Evolutionary conservation across 345 rosid genomes (phyloP).

Genomic region (Hibiscus mutabilis): DNA sequence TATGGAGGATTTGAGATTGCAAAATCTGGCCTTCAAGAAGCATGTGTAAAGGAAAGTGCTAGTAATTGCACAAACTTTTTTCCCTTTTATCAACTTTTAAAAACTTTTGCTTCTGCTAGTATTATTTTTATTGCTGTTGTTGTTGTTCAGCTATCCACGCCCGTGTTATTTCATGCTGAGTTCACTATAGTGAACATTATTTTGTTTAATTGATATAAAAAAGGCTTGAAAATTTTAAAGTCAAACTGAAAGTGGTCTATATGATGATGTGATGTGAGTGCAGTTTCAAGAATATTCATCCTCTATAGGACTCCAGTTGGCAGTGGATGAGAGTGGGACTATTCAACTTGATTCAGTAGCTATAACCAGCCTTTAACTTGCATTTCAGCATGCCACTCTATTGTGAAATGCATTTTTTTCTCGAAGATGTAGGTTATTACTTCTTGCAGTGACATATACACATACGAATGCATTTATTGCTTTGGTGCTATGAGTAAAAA

Average conservation of each 20-base stretch:
- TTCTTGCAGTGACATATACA: not conserved
- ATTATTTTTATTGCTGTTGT: not conserved
- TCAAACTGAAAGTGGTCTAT: not conserved
- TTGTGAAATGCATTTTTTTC: not conserved
- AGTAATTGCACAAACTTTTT: not conserved
- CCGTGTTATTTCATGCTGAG: not conserved
- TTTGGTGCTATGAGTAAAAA: not conserved
- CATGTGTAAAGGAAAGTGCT: not conserved
- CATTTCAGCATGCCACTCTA: not conserved
- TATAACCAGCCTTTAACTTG: not conserved
- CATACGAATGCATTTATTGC: not conserved
- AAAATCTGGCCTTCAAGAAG: not conserved
- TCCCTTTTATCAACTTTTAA: not conserved
- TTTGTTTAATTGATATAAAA: not conserved
- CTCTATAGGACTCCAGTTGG: constrained; percentile 16
- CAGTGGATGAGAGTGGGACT: not conserved
- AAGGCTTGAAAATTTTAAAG: not conserved
- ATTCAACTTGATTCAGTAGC: not conserved
- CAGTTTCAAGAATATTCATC: constrained; percentile 34
- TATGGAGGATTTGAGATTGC: not conserved
- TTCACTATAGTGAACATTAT: not conserved
- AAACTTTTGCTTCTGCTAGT: not conserved
- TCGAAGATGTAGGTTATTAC: not conserved
- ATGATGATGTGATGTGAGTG: constrained; percentile 5
- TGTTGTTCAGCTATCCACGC: not conserved